Evolutionary conservation across 73 alveolate species (phyloP).

Genomic region (Paraurostyla sp.): DNA sequence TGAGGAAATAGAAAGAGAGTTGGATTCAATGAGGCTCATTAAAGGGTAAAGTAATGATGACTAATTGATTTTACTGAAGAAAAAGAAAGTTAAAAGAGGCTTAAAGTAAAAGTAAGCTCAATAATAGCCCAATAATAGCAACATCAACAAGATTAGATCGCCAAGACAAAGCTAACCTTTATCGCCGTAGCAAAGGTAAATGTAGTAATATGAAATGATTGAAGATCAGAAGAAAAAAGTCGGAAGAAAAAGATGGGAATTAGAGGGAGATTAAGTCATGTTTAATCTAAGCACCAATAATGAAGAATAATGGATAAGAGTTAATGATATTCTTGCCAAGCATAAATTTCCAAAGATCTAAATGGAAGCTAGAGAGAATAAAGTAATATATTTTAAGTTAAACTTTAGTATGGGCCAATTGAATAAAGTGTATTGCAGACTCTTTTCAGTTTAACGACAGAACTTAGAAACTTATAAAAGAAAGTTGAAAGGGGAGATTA

Average conservation of each 20-base stretch:
- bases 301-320: slow-evolving; percentile 4
- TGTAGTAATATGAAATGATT: no score
- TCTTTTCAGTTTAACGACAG: neutral
- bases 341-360: neutral
- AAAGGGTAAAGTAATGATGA: neutral
- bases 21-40: neutral
- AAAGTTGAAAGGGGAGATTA: neutral
- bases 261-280: no score
- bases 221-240: no score
- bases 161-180: slow-evolving; percentile 20
- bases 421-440: slow-evolving; percentile 9
- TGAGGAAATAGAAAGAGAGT: slow-evolving; percentile 10
- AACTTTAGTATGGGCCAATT: slow-evolving; percentile 14
- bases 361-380: neutral
- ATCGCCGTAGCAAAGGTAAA: slow-evolving; percentile 15
- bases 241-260: no score
- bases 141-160: neutral
- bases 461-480: neutral
- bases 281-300: no score
- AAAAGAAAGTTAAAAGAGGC: slow-evolving; percentile 29
- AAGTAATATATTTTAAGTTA: neutral
- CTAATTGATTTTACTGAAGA: no score
- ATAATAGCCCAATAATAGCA: neutral
- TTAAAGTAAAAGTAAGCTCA: neutral
- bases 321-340: slow-evolving; percentile 1